Evolutionary conservation across 305 asterid species (phyloP), one percentile per base, ranked within the genome.

Genomic region (Striga hermonthica): DNA sequence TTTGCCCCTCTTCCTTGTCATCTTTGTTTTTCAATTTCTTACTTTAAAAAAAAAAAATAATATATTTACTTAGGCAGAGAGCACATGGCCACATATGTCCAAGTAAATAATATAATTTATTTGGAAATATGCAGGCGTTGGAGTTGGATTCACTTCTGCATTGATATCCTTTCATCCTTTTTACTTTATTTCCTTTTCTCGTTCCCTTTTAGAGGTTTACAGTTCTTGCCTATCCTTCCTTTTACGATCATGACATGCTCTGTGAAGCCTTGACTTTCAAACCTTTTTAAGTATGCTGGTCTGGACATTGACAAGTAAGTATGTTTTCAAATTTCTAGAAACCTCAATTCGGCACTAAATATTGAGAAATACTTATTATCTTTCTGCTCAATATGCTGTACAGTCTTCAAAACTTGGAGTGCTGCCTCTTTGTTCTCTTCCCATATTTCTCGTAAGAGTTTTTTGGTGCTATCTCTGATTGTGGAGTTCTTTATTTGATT

Each of bases 381-480:
- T 67, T 65, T 61, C 43, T 60, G 65, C 53, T 69, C 58, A 14
- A 55, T 62, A 14, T 15, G 73, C 4, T 66, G 36, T 76, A 37
- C 87, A 93, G 99, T 73, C 99, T 93, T 82, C 99, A 90, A 83
- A 93, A 93, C 86, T 83, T 93, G 95, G 99, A 93, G 86, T 84
- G 96, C 89, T 93, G 99, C 74, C 84, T 93, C 55, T 85, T 93
- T 83, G 99, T 93, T 74, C 99, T 93, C 71, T 93, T 90, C 74
- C 99, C 99, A 57, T 93, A 93, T 80, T 93, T 93, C 84, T 90
- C 99, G 99, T 93, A 85, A 88, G 99, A 67, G 64, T 71, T 66
- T 71, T 45, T 53, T 49, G 31, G 57, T 72, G 50, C 67, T 65
- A 57, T 54, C n/a, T 69, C 71, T 73, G 50, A 47, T 71, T 70